Conservation (phyloP, 176 grass and related monocot species). For the Eremochloa ophiuroides region DNA sequence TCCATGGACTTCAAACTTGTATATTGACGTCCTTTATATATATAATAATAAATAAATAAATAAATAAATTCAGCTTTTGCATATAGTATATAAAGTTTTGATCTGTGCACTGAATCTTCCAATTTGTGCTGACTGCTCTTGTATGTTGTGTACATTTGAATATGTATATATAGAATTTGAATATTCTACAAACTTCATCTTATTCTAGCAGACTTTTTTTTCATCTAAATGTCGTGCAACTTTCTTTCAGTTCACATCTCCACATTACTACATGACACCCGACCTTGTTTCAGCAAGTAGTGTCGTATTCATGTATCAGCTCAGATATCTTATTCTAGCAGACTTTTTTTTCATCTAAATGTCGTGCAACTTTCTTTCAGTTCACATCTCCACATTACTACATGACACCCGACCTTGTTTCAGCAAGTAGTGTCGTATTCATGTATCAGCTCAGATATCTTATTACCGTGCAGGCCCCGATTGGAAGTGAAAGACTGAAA, state of each 20-base stretch:
- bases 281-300: neutral
- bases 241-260: neutral
- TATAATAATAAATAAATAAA: too few species aligned
- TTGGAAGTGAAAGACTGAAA: conserved; percentile 64
- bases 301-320: neutral
- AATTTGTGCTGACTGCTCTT: neutral
- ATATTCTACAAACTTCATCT: neutral
- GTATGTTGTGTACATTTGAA: neutral
- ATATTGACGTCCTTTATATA: neutral
- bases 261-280: neutral
- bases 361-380: neutral
- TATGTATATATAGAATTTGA: neutral
- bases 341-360: neutral
- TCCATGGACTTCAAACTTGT: neutral
- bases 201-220: neutral
- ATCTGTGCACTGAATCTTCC: neutral
- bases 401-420: neutral
- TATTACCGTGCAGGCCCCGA: conserved; percentile 34
- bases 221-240: neutral
- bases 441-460: neutral
- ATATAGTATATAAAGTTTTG: neutral
- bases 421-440: neutral
- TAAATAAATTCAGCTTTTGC: neutral
- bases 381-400: neutral
- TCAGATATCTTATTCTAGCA: neutral